Evolutionary conservation across 805 yeast species (phyloP), one percentile per base, ranked within the genome.

Genomic region (Cyberlindnera samutprakarnensis): DNA sequence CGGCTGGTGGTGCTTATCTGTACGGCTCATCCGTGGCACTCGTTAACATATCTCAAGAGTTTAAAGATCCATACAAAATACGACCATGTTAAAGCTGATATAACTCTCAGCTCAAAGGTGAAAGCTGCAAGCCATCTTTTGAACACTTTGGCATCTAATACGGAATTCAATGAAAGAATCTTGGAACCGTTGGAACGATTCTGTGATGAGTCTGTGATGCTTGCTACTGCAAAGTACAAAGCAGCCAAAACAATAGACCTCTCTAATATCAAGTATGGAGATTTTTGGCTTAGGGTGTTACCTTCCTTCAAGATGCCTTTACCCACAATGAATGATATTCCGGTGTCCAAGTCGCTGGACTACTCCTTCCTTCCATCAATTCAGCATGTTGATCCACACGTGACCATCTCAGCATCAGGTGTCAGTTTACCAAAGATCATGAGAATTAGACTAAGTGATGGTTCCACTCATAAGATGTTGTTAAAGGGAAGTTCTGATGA

Each of bases 401-500:
- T 88, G 2, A 39, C 55, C 0, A 65, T 85, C n/a, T 92, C 97
- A 0, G 43, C 77, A 0, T 74, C 92, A 0, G 99, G 99, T 3
- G 56, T 90, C 9, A 85, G 95, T 40, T 66, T 77, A 38, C 99
- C 99, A 0, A 90, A 90, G 50, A 80, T 94, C 31, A 64, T 78
- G 31, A 68, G 59, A 1, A 59, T 83, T 32, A 31, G 28, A 0
- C 55, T 78, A 12, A 64, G 77, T 0, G 69, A 75, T 46, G 97
- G 97, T 0, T 41, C 54, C 0, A 46, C 36, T 0, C 78, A 72
- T 37, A 72, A 64, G 35, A 68, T 80, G 50, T 61, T 92, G 14
- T 59, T 88, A 42, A 92, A 92, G 51, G 85, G 85, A 17, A 87
- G 94, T 6, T 70, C 84, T 8, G 98, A 92, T 57, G 98, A 92